These are phyloP conservation scores for Talaromyces nanjingensis DNA, from an alignment of 495 filamentous ascomycete species.

Conservation along the genomic window DNA sequence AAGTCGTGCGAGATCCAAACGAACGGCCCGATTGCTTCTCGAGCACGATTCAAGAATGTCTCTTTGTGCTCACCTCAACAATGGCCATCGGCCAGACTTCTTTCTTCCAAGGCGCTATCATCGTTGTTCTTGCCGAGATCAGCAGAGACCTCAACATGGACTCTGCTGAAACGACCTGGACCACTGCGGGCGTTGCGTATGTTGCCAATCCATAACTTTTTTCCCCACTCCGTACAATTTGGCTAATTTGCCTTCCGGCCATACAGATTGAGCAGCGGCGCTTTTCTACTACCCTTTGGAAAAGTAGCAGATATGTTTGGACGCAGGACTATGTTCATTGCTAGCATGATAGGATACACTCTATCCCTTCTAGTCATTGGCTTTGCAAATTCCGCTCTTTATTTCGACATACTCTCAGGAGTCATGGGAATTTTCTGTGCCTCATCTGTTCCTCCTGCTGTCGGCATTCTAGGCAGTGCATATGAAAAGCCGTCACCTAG, in stretches of 20 bases:
- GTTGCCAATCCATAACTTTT: constrained; percentile 13
- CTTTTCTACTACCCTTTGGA: constrained; percentile 68
- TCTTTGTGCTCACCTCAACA: constrained; percentile 62
- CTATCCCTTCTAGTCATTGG: constrained; percentile 50
- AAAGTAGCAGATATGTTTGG: constrained; percentile 69
- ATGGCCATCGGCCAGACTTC: constrained; percentile 60
- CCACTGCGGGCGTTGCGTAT: constrained; percentile 55
- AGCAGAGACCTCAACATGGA: constrained; percentile 58
- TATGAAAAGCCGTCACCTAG: constrained; percentile 54
- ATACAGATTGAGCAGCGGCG: constrained; percentile 56
- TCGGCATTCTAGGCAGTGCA: constrained; percentile 57
- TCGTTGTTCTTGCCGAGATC: constrained; percentile 59
- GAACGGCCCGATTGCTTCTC: constrained; percentile 51
- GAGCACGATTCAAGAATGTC: constrained; percentile 55
- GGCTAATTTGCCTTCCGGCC: neutral
- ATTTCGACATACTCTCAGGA: constrained; percentile 58
- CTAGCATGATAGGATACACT: constrained; percentile 56
- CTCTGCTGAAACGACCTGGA: constrained; percentile 64
- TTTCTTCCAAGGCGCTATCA: constrained; percentile 51
- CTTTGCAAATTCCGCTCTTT: constrained; percentile 55
- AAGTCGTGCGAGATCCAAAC: neutral
- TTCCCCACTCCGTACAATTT: neutral
- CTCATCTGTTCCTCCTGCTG: constrained; percentile 58
- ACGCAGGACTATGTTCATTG: constrained; percentile 60
- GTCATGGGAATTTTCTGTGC: constrained; percentile 56